A percentile compares a stretch with the other conserved stretches of the same genome.
These are phyloP conservation scores for Coemansia brasiliensis DNA, from an alignment of 192 early-diverging fungal species.

Conservation along the genomic window DNA sequence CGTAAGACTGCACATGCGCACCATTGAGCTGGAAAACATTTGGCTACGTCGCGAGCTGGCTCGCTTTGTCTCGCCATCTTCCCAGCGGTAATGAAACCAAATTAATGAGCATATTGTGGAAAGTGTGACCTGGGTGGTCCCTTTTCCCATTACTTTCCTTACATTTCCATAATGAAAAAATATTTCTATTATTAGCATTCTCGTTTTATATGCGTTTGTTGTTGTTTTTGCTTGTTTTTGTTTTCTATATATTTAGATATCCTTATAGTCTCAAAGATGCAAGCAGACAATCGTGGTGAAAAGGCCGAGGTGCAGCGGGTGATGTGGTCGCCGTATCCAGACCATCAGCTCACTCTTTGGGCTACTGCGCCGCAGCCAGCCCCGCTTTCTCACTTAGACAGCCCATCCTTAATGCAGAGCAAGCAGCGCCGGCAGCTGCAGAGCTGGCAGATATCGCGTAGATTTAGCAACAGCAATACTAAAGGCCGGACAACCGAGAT, in stretches of 20 bases:
- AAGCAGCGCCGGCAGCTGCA: conserved; percentile 22
- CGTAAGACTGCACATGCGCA: conserved; percentile 30
- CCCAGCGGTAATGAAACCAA: too few species aligned
- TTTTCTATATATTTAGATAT: conserved; percentile 2
- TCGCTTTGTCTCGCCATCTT: background rate
- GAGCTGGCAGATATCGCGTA: conserved; percentile 43
- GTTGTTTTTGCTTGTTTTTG: background rate
- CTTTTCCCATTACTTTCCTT: too few species aligned
- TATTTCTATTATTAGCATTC: background rate
- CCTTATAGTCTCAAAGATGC: background rate
- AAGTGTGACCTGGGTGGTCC: too few species aligned
- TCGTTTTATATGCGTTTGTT: background rate
- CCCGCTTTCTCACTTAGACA: background rate
- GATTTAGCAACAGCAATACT: conserved; percentile 7
- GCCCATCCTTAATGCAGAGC: background rate
- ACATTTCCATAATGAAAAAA: background rate
- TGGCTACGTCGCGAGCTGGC: conserved; percentile 40
- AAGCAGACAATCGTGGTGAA: conserved; percentile 18
- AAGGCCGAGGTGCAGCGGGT: conserved; percentile 20
- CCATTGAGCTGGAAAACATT: conserved; percentile 49
- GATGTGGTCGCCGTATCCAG: conserved; percentile 53
- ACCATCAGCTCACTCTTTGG: conserved; percentile 49
- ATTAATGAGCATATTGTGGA: too few species aligned
- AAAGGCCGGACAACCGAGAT: conserved; percentile 30
- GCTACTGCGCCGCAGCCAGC: conserved; percentile 10